Conservation (phyloP, 257 asterid genomes). For the Coffea canephora region DNA sequence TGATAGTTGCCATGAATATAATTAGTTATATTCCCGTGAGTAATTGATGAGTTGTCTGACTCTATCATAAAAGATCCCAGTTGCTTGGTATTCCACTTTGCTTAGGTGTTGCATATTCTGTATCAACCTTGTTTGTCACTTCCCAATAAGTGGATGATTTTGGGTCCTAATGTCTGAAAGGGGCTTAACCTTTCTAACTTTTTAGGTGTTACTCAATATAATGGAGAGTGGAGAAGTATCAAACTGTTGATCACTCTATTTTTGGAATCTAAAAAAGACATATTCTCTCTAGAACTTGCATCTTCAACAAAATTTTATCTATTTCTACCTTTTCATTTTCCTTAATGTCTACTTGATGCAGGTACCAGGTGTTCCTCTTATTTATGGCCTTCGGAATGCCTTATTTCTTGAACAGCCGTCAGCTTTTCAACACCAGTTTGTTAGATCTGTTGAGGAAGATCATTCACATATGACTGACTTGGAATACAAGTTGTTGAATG, state of each 20-base stretch:
- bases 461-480: conserved; percentile 65
- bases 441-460: conserved; percentile 65
- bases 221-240: background rate
- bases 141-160: background rate
- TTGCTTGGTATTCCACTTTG: background rate
- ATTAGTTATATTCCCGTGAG: background rate
- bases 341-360: conserved; percentile 22
- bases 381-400: conserved; percentile 76
- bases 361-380: conserved; percentile 88
- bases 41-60: background rate
- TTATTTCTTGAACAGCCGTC: conserved; percentile 87
- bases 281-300: background rate
- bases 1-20: background rate
- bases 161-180: conserved; percentile 1
- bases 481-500: conserved; percentile 52
- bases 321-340: background rate
- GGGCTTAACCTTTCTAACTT: background rate
- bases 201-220: background rate
- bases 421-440: conserved; percentile 56
- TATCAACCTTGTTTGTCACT: conserved; percentile 2
- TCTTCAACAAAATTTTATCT: background rate
- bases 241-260: background rate
- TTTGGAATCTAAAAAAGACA: background rate
- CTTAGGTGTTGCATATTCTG: background rate
- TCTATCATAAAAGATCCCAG: background rate